Evolutionary conservation across 2,329 filamentous ascomycete species (phyloP).

Genomic region (Stemphylium vesicarium): DNA sequence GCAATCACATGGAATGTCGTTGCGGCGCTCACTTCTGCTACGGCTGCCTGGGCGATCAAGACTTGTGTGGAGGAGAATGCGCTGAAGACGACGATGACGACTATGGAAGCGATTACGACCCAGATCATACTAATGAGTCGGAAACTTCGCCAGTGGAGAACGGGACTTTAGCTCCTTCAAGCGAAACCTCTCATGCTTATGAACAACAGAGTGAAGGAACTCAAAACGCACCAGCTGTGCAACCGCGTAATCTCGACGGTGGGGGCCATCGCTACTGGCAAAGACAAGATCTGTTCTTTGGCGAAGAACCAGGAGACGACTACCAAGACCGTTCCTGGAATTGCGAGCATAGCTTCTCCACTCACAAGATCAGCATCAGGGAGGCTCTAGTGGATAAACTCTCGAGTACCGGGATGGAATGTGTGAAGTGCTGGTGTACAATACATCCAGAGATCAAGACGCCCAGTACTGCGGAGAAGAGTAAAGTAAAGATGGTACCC

Average conservation of each 20-base stretch:
- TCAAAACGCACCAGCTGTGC: neutral
- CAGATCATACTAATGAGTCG: constrained; percentile 27
- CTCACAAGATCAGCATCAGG: constrained; percentile 21
- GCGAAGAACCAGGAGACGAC: constrained; percentile 44
- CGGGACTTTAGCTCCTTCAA: neutral
- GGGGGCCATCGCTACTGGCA: constrained; percentile 43
- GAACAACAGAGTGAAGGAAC: neutral
- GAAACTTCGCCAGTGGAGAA: neutral
- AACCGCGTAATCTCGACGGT: constrained; percentile 43
- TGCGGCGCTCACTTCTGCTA: constrained; percentile 61
- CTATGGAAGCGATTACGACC: constrained; percentile 29
- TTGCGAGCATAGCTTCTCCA: constrained; percentile 33
- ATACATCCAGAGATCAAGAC: constrained; percentile 33
- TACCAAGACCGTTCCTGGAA: constrained; percentile 29
- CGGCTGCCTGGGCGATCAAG: constrained; percentile 47
- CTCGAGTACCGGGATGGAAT: constrained; percentile 31
- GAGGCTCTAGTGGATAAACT: constrained; percentile 15
- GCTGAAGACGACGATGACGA: constrained; percentile 27
- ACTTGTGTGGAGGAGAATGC: constrained; percentile 39
- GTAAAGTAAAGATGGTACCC: neutral
- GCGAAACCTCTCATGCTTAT: neutral
- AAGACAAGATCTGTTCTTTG: constrained; percentile 39
- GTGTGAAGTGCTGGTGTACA: constrained; percentile 36
- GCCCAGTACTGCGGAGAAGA: neutral
- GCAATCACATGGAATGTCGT: constrained; percentile 55